Evolutionary conservation across 2,329 filamentous ascomycete genomes (phyloP), one percentile per base, ranked within the genome.

Genomic region (Byssochlamys sp.): DNA sequence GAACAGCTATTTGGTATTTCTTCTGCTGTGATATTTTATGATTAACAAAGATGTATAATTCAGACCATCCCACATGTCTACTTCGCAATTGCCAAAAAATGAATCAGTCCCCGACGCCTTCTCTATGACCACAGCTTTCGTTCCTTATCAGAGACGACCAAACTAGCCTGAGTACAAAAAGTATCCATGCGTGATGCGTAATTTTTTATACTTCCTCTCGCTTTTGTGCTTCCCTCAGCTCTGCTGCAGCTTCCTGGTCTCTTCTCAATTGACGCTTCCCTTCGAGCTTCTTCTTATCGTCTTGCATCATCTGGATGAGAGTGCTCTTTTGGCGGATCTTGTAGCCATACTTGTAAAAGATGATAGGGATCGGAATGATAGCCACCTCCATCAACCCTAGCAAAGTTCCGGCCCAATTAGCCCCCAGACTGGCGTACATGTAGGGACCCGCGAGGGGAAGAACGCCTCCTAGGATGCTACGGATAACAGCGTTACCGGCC

Each of bases 321-420:
- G 70, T 66, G 58, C 81, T 81, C 73, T 79, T 80, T 67, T 77
- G 71, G 53, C 84, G 71, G 61, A 87, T 84, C 69, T 76, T 78
- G 53, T 80, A 69, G 1, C 81, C 80, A 62, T 84, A 83, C 49
- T 75, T 71, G 62, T 90, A 94, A 66, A 95, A 94, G 0, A 90
- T 78, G 57, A 92, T 81, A 0, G 90, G 90, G 52, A 94, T 91
- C 0, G 90, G 89, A 14, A 94, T 86, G 65, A 90, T 81, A 0
- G 78, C 75, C 1, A 90, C 82, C 65, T 92, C 88, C 2, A 95
- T 74, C 55, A 91, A 66, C 0, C 87, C 89, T 2, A 94, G 76
- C 52, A 94, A 74, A 0, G 88, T 91, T 0, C 87, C 88, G 0
- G 88, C 86, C 89, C 89, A 94, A 60, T 89, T 86, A 0, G 89